Evolutionary conservation across 345 rosid genomes (phyloP).

Genomic region (Garcia nutans): DNA sequence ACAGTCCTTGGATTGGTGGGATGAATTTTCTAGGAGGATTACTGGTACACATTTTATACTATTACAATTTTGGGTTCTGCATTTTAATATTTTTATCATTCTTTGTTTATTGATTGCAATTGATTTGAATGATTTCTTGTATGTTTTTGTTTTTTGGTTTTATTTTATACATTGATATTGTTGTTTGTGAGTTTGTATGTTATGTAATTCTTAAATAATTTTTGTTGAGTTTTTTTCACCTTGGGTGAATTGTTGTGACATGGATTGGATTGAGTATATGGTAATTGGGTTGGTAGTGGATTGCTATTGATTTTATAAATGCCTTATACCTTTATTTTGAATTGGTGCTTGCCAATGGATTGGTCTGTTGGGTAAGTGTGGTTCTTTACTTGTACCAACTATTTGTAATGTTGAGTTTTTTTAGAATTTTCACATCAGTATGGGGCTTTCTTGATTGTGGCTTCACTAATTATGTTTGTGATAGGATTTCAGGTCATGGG

Average conservation of each 20-base stretch:
- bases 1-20: conserved; percentile 65
- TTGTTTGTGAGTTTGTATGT: conserved; percentile 11
- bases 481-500: no score
- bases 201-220: conserved; percentile 13
- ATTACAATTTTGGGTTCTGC: background rate
- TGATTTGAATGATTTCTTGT: conserved; percentile 6
- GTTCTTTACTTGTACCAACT: background rate
- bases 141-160: background rate
- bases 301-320: background rate
- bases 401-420: background rate
- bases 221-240: conserved; percentile 5
- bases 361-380: background rate
- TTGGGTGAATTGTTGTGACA: conserved; percentile 12
- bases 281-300: conserved; percentile 22
- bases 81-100: background rate
- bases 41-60: conserved; percentile 43
- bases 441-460: background rate
- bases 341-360: background rate
- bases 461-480: background rate
- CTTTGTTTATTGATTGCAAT: conserved; percentile 19
- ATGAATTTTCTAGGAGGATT: conserved; percentile 63
- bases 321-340: background rate
- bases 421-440: background rate
- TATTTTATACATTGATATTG: conserved; percentile 14
- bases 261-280: conserved; percentile 28